phyloP scores from a whole-genome alignment of 1,284 basidiomycete species.

The Lignosus rhinocerotis region DNA sequence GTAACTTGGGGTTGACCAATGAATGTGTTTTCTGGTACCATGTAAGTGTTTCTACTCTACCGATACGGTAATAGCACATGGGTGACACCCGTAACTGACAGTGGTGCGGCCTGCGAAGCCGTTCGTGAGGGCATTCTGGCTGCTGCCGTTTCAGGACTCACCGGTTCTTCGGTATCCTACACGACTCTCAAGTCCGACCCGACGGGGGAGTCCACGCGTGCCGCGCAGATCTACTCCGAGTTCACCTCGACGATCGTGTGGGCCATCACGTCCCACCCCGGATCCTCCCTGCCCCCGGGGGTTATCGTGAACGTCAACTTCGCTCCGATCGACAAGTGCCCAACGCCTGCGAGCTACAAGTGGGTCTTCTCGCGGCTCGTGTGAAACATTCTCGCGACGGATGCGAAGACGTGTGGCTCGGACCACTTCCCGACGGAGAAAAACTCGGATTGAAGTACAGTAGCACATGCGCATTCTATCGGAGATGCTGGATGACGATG shows the following conservation, averaged over 20 bases:
- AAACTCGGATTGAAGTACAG: no score
- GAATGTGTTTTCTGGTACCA: slow-evolving; percentile 24
- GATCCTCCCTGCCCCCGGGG: slow-evolving; percentile 42
- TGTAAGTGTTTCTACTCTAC: slow-evolving; percentile 12
- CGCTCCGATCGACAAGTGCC: slow-evolving; percentile 42
- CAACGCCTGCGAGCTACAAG: slow-evolving; percentile 38
- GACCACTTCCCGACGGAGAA: slow-evolving; percentile 44
- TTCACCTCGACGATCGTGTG: slow-evolving; percentile 43
- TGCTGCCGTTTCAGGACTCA: slow-evolving; percentile 49
- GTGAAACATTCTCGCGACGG: slow-evolving; percentile 35
- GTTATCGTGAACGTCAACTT: slow-evolving; percentile 55
- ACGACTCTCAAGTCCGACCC: slow-evolving; percentile 43
- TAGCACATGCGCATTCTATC: no score
- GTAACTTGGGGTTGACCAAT: slow-evolving; percentile 20
- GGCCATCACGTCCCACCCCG: slow-evolving; percentile 34
- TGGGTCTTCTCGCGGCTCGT: slow-evolving; percentile 49
- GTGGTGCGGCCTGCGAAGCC: slow-evolving; percentile 52
- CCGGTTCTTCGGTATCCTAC: slow-evolving; percentile 44
- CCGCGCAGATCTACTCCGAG: slow-evolving; percentile 43
- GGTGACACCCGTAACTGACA: slow-evolving; percentile 18
- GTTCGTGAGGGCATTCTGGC: slow-evolving; percentile 48
- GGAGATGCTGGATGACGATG: slow-evolving; percentile 33
- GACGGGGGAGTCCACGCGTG: slow-evolving; percentile 34
- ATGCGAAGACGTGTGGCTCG: slow-evolving; percentile 45
- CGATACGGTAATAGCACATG: no score